Evolutionary conservation across 1,284 basidiomycete species (phyloP).

Genomic region (Ceratobasidium theobromae): DNA sequence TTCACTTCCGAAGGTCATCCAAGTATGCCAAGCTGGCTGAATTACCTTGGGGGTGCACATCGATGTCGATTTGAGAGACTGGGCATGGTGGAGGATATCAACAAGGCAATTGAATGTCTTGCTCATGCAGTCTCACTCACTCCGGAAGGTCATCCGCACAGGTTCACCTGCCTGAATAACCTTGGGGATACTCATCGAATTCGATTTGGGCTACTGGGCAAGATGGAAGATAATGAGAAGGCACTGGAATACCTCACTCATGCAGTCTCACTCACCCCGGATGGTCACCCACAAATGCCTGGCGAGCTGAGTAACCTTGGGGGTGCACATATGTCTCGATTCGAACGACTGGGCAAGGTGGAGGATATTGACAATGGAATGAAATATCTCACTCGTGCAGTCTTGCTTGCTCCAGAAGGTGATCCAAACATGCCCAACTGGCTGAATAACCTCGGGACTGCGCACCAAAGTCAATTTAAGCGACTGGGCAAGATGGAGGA

Average conservation of each 20-base stretch:
- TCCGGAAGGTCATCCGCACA: not conserved
- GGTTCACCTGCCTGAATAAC: not conserved
- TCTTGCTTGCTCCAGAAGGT: not conserved
- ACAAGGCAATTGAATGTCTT: not conserved
- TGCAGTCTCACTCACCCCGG: not conserved
- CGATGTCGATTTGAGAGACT: no score
- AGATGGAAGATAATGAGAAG: not conserved
- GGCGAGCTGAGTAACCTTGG: not conserved
- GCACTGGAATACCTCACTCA: not conserved
- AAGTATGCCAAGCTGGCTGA: no score
- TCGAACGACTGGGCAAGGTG: no score
- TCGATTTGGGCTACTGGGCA: not conserved
- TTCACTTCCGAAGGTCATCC: not conserved
- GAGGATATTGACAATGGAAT: not conserved
- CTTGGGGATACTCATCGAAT: not conserved
- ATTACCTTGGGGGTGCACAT: no score
- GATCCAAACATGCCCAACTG: not conserved
- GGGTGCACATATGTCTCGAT: not conserved
- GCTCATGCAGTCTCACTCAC: not conserved
- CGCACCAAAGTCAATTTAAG: not conserved
- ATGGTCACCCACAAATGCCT: not conserved
- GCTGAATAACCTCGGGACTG: not conserved
- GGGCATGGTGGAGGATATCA: not conserved
- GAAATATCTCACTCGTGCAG: not conserved
- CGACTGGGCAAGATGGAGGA: not conserved